phyloP scores from a whole-genome alignment of 805 yeast species.

The Candida chilensis region DNA sequence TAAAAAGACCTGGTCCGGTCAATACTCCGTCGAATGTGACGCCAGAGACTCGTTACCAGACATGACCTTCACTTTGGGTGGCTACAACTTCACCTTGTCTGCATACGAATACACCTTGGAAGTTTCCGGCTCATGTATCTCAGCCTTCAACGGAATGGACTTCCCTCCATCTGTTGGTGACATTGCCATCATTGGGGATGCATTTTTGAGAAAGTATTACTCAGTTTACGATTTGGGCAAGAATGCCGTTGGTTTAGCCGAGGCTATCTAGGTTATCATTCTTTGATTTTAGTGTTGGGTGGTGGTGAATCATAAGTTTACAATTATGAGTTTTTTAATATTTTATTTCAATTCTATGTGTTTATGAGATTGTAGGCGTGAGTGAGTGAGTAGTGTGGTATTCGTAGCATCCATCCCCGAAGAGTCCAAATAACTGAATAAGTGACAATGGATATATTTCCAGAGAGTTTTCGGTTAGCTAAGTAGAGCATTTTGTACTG shows the following conservation, averaged over 20 bases:
- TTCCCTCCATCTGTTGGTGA: conserved; percentile 97
- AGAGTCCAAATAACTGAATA: no score
- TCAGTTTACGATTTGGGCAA: conserved; percentile 87
- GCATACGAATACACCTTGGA: conserved; percentile 93
- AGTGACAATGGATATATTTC: no score
- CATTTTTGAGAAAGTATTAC: conserved; percentile 92
- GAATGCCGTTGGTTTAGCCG: conserved; percentile 92
- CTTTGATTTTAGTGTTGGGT: background rate
- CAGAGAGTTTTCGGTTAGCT: no score
- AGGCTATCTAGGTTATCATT: conserved; percentile 36
- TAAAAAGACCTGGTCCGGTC: conserved; percentile 95
- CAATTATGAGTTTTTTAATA: background rate
- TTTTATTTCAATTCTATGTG: background rate
- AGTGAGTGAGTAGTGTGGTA: no score
- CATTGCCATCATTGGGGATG: conserved; percentile 92
- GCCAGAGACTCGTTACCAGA: conserved; percentile 82
- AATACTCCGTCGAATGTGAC: conserved; percentile 88
- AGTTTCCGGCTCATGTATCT: conserved; percentile 90
- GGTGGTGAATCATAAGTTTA: background rate
- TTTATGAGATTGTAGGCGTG: no score
- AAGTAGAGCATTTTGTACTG: no score
- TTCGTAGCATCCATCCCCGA: no score
- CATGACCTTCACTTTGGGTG: conserved; percentile 81
- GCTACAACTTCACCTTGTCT: conserved; percentile 83
- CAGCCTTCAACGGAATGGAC: conserved; percentile 96